phyloP scores from a whole-genome alignment of 2,329 filamentous ascomycete genomes.

The Trichoderma brevicompactum region DNA sequence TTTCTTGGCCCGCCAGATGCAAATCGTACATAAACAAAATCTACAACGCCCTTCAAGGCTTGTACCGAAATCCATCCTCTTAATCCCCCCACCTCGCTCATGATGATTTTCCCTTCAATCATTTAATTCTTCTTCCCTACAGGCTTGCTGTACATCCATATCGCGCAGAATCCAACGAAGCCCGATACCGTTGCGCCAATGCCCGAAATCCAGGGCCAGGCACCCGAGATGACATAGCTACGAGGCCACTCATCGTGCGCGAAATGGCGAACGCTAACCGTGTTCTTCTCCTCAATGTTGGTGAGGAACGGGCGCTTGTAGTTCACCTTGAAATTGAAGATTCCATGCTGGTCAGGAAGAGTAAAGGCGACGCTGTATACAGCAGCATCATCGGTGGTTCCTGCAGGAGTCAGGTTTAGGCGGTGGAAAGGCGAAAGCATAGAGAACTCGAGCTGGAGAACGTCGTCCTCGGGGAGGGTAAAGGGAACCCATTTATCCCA shows the following conservation, averaged over 20 bases:
- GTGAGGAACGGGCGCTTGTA: conserved; percentile 95
- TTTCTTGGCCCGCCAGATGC: conserved; percentile 16
- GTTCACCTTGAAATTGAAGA: conserved; percentile 98
- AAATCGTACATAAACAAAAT: conserved; percentile 27
- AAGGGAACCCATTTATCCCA: conserved; percentile 78
- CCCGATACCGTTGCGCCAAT: conserved; percentile 82
- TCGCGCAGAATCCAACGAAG: conserved; percentile 80
- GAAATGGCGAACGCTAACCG: conserved; percentile 93
- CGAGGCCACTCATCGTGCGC: conserved; percentile 96
- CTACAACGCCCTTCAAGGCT: not conserved
- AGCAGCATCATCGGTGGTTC: conserved; percentile 67
- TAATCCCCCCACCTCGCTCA: not conserved
- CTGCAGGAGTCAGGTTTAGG: conserved; percentile 66
- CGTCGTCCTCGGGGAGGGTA: conserved; percentile 68
- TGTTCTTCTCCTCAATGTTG: conserved; percentile 89
- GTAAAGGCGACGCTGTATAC: conserved; percentile 77
- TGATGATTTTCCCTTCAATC: not conserved
- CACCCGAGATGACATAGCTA: conserved; percentile 85
- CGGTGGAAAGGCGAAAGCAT: conserved; percentile 99
- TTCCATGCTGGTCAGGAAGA: conserved; percentile 94
- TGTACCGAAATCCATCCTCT: not conserved
- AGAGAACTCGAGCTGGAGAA: conserved; percentile 91
- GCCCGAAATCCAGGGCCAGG: conserved; percentile 93
- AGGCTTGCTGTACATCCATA: conserved; percentile 80
- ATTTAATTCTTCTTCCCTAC: conserved; percentile 35